These are phyloP conservation scores for Ophiocordyceps australis DNA, from an alignment of 2,329 filamentous ascomycete species.

Conservation along the genomic window DNA sequence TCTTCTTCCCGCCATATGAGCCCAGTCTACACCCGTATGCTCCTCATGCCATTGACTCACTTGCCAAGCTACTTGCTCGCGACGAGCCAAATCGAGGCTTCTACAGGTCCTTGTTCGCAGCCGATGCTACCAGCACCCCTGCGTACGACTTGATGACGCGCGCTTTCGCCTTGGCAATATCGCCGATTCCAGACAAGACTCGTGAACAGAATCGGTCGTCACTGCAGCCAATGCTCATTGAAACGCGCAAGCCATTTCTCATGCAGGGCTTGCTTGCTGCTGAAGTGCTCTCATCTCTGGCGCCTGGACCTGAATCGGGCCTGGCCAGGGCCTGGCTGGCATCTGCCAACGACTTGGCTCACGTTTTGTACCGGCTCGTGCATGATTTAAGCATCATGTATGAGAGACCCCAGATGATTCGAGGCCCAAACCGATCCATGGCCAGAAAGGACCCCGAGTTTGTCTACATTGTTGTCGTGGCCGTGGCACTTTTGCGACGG, in stretches of 20 bases:
- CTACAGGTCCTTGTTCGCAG: conserved; percentile 66
- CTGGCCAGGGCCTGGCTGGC: conserved; percentile 68
- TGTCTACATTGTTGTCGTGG: conserved; percentile 47
- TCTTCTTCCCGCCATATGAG: conserved; percentile 69
- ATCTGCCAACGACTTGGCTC: conserved; percentile 67
- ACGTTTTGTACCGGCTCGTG: conserved; percentile 60
- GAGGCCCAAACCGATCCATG: conserved; percentile 13
- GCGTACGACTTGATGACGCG: conserved; percentile 70
- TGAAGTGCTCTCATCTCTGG: conserved; percentile 67
- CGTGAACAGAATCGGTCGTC: conserved; percentile 34
- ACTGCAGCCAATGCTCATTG: conserved; percentile 48
- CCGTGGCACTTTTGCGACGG: conserved; percentile 47
- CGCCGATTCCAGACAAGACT: conserved; percentile 56
- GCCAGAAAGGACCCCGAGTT: conserved; percentile 29
- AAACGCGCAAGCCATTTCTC: conserved; percentile 71
- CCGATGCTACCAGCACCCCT: conserved; percentile 44
- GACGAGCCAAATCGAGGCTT: conserved; percentile 84
- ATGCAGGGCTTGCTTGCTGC: conserved; percentile 86
- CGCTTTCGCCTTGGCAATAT: conserved; percentile 73
- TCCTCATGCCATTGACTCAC: conserved; percentile 71
- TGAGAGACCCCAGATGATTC: conserved; percentile 14
- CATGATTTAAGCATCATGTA: conserved; percentile 51
- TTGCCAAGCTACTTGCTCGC: conserved; percentile 80
- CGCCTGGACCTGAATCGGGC: conserved; percentile 50
- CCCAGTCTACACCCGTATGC: conserved; percentile 73